Conservation (phyloP, 805 yeast species). For the Candida loeiensis region DNA sequence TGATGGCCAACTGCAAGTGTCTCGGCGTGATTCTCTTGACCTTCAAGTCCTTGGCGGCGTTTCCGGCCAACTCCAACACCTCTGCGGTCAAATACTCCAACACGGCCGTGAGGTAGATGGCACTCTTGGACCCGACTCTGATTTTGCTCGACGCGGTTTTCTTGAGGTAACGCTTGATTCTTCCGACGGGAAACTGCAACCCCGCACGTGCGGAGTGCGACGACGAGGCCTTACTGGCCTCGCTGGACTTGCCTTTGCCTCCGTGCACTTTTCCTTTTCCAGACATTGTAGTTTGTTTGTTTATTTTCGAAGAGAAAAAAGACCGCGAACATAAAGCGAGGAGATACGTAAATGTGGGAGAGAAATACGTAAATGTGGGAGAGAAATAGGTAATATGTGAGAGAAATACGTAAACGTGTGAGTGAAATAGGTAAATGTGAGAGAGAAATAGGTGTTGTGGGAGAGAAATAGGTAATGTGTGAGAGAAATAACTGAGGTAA, state of each 20-base stretch:
- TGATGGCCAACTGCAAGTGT: slow-evolving; percentile 31
- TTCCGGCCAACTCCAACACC: slow-evolving; percentile 31
- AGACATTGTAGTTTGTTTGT: slow-evolving; percentile 51
- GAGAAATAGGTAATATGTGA: too few species aligned
- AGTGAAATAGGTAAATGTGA: too few species aligned
- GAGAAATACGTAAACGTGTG: too few species aligned
- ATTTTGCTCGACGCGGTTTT: slow-evolving; percentile 79
- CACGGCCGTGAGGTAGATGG: slow-evolving; percentile 46
- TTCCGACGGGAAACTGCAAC: slow-evolving; percentile 95
- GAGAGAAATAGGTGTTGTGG: too few species aligned
- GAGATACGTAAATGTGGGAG: too few species aligned
- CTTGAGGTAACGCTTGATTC: slow-evolving; percentile 95
- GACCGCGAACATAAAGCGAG: not conserved
- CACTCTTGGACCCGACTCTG: slow-evolving; percentile 82
- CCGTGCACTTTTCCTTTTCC: slow-evolving; percentile 88
- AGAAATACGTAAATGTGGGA: too few species aligned
- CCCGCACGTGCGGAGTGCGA: slow-evolving; percentile 96
- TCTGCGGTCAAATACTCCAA: slow-evolving; percentile 31
- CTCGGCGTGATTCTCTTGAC: slow-evolving; percentile 32
- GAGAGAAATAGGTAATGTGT: too few species aligned
- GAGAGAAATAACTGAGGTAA: too few species aligned
- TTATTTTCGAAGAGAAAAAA: slow-evolving; percentile 4
- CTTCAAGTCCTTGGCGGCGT: slow-evolving; percentile 32
- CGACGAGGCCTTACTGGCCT: slow-evolving; percentile 63
- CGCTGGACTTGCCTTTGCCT: slow-evolving; percentile 92